Base-by-base conservation (phyloP, 805 yeast genomes). In the Cephaloascus fragrans region DNA sequence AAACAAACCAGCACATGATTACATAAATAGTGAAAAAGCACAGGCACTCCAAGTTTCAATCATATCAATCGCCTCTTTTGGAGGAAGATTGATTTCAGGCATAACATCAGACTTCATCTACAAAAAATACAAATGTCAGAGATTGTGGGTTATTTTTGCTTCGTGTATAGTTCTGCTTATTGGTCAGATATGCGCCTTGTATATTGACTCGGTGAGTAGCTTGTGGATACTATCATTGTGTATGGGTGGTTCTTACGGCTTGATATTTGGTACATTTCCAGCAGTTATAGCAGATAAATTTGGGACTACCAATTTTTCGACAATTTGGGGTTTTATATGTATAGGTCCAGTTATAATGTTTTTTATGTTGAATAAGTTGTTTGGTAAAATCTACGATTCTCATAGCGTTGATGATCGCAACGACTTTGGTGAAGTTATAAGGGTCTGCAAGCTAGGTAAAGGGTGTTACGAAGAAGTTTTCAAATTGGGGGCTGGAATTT, bases 11-110 rank as follows among this genome's bases (percentile, higher is more conserved):
- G 14, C 26, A 23, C n/a, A 23, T 8, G 15, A 35, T 10, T 3
- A 37, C 4, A 31, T 44, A 17, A 16, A 66, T 12, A 55, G 65
- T 0, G 64, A 73, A 1, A 63, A 71, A 4, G 62, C 74, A 14
- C 90, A 83, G 50, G 86, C 89, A 1, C 39, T 80, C 4, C 89
- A 83, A 51, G 89, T 83, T 0, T 77, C 86, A 1, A 59, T 76
- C 1, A 67, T 82, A 10, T 80, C 90, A 2, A 48, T 80, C 14
- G 68, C 77, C 19, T 79, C 84, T 15, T 83, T 82, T 51, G 46
- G 69, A 2, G 93, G 89, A 0, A 61, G 93, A 46, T 55, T 82
- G 18, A 43, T 69, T 1, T 64, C 87, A 0, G 94, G 94, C 0
- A 73, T 83, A 4, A 47, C 75, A 2, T 77, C 85, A 14, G 94